Evolutionary conservation across 73 alveolate species (phyloP).

Genomic region (Paramecium sexaurelia): DNA sequence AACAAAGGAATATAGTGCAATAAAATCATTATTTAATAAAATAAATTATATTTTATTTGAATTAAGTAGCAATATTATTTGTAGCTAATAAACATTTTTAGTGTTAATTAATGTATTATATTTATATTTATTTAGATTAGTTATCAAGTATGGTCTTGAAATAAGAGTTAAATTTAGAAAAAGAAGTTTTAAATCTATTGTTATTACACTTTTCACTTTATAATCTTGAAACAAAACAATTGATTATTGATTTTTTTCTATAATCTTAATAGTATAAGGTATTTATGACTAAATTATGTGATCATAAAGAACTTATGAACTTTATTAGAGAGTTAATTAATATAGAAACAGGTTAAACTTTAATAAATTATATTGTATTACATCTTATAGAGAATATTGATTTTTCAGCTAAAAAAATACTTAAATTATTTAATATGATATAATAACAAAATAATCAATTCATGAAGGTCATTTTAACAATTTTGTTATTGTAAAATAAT

Average conservation of each 20-base stretch:
- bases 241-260: constrained; percentile 24
- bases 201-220: not conserved
- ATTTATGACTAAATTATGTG: not conserved
- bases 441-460: not conserved
- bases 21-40: not conserved
- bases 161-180: not conserved
- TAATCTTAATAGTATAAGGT: not conserved
- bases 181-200: constrained; percentile 25
- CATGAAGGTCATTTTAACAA: constrained; percentile 3
- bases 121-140: constrained; percentile 25
- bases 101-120: not conserved
- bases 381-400: constrained; percentile 40
- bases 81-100: not conserved
- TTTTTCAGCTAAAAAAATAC: constrained; percentile 28
- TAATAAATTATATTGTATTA: not conserved
- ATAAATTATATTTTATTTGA: not conserved
- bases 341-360: not conserved
- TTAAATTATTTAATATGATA: not conserved
- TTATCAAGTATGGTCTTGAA: not conserved
- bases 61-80: not conserved
- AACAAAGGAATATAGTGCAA: not conserved
- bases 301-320: constrained; percentile 10
- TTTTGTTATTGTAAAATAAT: not conserved
- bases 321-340: not conserved
- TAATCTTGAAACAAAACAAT: not conserved